phyloP scores from a whole-genome alignment of 768 basidiomycete genomes.

The Lepiota brunneoincarnata region DNA sequence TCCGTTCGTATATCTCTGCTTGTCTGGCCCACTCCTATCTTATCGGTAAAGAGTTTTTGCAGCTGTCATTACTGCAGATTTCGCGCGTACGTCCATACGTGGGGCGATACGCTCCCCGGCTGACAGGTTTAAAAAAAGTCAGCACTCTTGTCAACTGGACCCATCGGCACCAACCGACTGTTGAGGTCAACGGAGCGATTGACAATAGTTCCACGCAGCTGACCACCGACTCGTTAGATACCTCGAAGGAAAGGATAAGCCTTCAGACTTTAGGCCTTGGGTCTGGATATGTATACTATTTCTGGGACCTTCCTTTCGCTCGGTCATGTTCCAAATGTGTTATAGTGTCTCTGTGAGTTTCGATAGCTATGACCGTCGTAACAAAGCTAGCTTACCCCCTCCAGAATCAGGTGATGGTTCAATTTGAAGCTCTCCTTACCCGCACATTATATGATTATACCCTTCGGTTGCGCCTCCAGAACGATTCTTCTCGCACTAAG shows the following conservation, averaged over 20 bases:
- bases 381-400: slow-evolving; percentile 39
- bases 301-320: slow-evolving; percentile 40
- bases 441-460: slow-evolving; percentile 13
- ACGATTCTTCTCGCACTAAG: background rate
- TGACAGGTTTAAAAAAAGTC: slow-evolving; percentile 25
- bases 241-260: slow-evolving; percentile 51
- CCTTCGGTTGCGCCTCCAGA: background rate
- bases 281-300: slow-evolving; percentile 61
- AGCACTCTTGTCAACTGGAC: slow-evolving; percentile 28
- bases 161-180: slow-evolving; percentile 39
- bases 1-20: background rate
- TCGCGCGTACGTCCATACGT: slow-evolving; percentile 26
- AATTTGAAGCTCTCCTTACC: slow-evolving; percentile 31
- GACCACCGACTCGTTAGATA: slow-evolving; percentile 34
- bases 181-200: slow-evolving; percentile 27
- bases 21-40: background rate
- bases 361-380: slow-evolving; percentile 36
- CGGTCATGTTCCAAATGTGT: slow-evolving; percentile 53
- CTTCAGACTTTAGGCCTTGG: slow-evolving; percentile 56
- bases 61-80: background rate
- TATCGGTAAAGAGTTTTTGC: background rate
- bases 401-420: slow-evolving; percentile 30
- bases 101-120: slow-evolving; percentile 18
- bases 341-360: slow-evolving; percentile 40
- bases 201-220: background rate